phyloP scores from a whole-genome alignment of 1,284 basidiomycete genomes.

The Pseudozyma tsukubaensis region DNA sequence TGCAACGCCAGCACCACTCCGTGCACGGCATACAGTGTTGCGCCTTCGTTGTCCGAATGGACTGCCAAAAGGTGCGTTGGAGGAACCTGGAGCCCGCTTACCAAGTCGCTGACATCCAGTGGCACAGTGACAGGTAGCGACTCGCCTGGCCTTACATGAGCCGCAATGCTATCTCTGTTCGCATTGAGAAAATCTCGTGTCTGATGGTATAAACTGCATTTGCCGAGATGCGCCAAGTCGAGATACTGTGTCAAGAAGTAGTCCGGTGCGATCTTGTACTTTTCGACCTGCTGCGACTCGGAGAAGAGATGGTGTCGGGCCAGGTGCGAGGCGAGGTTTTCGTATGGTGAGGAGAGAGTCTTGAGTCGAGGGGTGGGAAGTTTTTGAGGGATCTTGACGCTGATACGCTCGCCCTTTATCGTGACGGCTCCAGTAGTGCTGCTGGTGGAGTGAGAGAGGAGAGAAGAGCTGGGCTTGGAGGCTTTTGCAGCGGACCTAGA shows the following conservation, averaged over 20 bases:
- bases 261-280: slow-evolving; percentile 25
- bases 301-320: slow-evolving; percentile 35
- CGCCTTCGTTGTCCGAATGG: slow-evolving; percentile 25
- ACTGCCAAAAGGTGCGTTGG: slow-evolving; percentile 47
- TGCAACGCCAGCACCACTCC: slow-evolving; percentile 40
- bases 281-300: slow-evolving; percentile 28
- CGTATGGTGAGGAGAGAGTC: slow-evolving; percentile 39
- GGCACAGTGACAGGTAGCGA: slow-evolving; percentile 20
- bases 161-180: slow-evolving; percentile 14
- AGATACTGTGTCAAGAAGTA: slow-evolving; percentile 36
- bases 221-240: slow-evolving; percentile 29
- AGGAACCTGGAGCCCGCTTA: slow-evolving; percentile 10
- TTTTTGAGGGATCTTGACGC: slow-evolving; percentile 40
- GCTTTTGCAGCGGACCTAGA: slow-evolving; percentile 7
- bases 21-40: slow-evolving; percentile 39
- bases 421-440: slow-evolving; percentile 6
- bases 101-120: slow-evolving; percentile 24
- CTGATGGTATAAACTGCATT: slow-evolving; percentile 41
- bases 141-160: slow-evolving; percentile 12
- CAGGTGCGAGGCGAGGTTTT: slow-evolving; percentile 40
- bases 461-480: slow-evolving; percentile 2
- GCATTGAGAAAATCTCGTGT: slow-evolving; percentile 30
- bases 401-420: slow-evolving; percentile 30
- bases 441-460: slow-evolving; percentile 6
- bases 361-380: slow-evolving; percentile 31